phyloP scores from a whole-genome alignment of 2,329 filamentous ascomycete species.

The Colletotrichum falcatum region DNA sequence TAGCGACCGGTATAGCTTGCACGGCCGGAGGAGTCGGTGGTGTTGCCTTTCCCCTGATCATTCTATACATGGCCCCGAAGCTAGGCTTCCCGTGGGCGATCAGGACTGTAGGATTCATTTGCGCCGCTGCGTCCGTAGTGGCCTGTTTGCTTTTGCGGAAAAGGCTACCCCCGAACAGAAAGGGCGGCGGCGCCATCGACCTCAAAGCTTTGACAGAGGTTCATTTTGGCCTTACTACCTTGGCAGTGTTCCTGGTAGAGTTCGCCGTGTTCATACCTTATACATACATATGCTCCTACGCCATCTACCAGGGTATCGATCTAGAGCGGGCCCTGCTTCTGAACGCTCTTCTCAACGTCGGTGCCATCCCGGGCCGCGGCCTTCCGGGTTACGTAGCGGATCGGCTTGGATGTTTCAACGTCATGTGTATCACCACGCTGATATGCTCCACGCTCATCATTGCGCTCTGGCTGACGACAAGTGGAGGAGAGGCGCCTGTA shows the following conservation, averaged over 20 bases:
- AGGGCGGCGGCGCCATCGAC: constrained; percentile 59
- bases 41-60: constrained; percentile 59
- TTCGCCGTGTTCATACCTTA: constrained; percentile 74
- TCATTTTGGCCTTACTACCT: constrained; percentile 64
- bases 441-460: constrained; percentile 59
- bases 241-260: constrained; percentile 69
- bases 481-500: constrained; percentile 59
- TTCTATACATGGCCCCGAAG: constrained; percentile 44
- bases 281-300: constrained; percentile 76
- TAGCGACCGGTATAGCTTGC: constrained; percentile 77
- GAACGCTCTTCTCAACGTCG: constrained; percentile 77
- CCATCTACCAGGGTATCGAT: constrained; percentile 65
- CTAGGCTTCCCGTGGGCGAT: constrained; percentile 51
- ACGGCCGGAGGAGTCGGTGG: constrained; percentile 73
- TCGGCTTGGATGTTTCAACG: constrained; percentile 76
- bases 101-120: constrained; percentile 48
- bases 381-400: constrained; percentile 77
- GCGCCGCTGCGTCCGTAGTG: constrained; percentile 45
- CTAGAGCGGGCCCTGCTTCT: constrained; percentile 72
- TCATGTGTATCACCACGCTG: constrained; percentile 70
- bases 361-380: constrained; percentile 75
- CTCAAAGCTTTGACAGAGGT: constrained; percentile 63
- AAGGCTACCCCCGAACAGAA: constrained; percentile 62
- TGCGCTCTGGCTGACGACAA: constrained; percentile 71
- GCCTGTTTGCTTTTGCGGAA: constrained; percentile 49